Base-by-base conservation (phyloP, 306 rosid genomes). In the Dalbergia oliveri region DNA sequence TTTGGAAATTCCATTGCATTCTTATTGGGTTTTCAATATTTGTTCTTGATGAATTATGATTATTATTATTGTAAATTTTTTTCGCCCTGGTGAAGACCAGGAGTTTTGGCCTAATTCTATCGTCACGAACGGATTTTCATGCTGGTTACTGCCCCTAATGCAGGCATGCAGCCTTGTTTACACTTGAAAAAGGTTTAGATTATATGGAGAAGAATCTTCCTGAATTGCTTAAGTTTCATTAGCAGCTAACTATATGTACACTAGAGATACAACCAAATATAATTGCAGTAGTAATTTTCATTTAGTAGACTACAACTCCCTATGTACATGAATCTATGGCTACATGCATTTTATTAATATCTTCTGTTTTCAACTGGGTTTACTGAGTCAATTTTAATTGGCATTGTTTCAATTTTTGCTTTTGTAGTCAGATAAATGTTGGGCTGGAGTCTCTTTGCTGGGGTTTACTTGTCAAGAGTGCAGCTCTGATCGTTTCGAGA, bases 401-500 rank as follows among this genome's bases (percentile, higher is more conserved):
- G 75, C 71, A 67, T 81, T 70, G 51, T 53, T 74, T 14, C 59
- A 21, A 16, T 54, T 54, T 73, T 54, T 58, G 67, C 68, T 78
- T 73, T 80, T 83, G 6, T 87, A 95, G 99, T 94, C 97, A 83
- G 97, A 93, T 86, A 93, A 95, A 87, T 85, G 98, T 76, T 95
- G 97, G 97, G 96, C 85, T 18, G 99, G 97, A 68, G 86, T 91
- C 84, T 82, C 91, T 49, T 85, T 95, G 82, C 83, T 95, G 41
- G 99, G 99, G 75, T 62, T 93, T 85, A 91, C 97, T 83, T 88
- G 91, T 82, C 91, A 86, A 82, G 90, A 88, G 81, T 91, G 97
- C 85, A 84, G 90, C 80, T 73, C 94, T 12, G 86, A 70, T 61
- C 97, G 97, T 63, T 91, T 95, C 77, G 58, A 84, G 70, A 88